A percentile compares a stretch with the other conserved stretches of the same genome.
phyloP scores from a whole-genome alignment of 2,329 filamentous ascomycete genomes.

The Hypoxylon sp. region DNA sequence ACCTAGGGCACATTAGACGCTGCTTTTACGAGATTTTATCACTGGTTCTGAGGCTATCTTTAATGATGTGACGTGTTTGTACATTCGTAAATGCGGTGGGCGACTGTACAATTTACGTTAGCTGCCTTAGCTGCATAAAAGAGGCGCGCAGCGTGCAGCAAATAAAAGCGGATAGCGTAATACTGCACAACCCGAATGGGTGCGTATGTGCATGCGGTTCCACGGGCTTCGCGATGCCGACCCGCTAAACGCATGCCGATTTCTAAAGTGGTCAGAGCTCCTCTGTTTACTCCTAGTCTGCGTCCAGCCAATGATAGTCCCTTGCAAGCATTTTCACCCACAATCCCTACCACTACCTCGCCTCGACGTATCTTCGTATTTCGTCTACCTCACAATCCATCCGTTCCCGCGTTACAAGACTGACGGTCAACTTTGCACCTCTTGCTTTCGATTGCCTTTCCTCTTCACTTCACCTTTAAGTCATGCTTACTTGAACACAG shows the following conservation, averaged over 20 bases:
- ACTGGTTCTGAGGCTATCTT: neutral
- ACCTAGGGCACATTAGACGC: neutral
- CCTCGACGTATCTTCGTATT: conserved; percentile 22
- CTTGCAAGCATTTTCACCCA: conserved; percentile 21
- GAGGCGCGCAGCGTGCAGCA: neutral
- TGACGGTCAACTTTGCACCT: conserved; percentile 12
- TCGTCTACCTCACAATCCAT: conserved; percentile 17
- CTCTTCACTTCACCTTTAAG: conserved; percentile 15
- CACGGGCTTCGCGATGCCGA: neutral
- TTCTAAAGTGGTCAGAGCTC: conserved; percentile 38
- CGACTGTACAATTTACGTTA: no score
- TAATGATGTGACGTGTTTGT: neutral
- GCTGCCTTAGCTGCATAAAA: no score
- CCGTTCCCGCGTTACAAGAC: neutral
- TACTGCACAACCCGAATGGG: no score
- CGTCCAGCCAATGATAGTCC: conserved; percentile 34
- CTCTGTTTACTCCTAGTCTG: conserved; percentile 40
- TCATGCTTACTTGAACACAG: conserved; percentile 37
- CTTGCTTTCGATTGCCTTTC: conserved; percentile 8
- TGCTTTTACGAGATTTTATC: neutral
- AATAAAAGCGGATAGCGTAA: neutral
- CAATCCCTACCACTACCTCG: conserved; percentile 17
- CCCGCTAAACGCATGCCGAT: neutral
- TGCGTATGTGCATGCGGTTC: neutral
- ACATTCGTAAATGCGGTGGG: neutral